A percentile compares a stretch with the other conserved stretches of the same genome.
phyloP scores from a whole-genome alignment of 2,329 filamentous ascomycete species.

The Diplocarpon rosae region DNA sequence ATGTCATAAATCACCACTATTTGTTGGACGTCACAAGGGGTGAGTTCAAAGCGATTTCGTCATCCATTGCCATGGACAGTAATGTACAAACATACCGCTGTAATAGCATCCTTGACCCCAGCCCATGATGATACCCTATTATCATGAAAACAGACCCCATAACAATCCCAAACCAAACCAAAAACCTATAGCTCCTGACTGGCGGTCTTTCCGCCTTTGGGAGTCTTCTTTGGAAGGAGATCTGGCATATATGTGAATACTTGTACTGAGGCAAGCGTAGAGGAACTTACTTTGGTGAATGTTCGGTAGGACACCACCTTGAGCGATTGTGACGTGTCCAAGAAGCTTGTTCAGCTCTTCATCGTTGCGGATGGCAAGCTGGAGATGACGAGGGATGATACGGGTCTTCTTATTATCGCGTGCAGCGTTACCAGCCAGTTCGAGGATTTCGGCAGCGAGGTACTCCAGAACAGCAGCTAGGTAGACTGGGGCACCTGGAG shows the following conservation, averaged over 20 bases:
- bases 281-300: constrained; percentile 81
- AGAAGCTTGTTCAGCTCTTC: constrained; percentile 99
- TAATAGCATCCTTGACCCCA: constrained; percentile 61
- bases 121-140: constrained; percentile 65
- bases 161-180: constrained; percentile 46
- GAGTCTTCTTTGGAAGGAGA: constrained; percentile 98
- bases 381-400: constrained; percentile 98
- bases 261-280: neutral
- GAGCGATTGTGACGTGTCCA: constrained; percentile 91
- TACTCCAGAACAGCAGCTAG: constrained; percentile 97
- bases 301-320: constrained; percentile 94
- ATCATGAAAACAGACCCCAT: constrained; percentile 51
- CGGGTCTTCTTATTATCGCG: constrained; percentile 99
- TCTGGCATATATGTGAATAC: constrained; percentile 44
- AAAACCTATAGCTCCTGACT: constrained; percentile 84
- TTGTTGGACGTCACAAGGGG: constrained; percentile 29
- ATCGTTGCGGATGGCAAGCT: constrained; percentile 98
- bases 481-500: constrained; percentile 74
- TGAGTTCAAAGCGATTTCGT: constrained; percentile 27
- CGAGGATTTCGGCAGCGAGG: constrained; percentile 95
- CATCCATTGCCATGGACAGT: constrained; percentile 47
- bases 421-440: constrained; percentile 95
- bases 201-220: constrained; percentile 82
- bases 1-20: too few species aligned
- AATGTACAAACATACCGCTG: constrained; percentile 60